Evolutionary conservation across 2,329 filamentous ascomycete species (phyloP), one percentile per base, ranked within the genome.

Genomic region (Nemania sp.): DNA sequence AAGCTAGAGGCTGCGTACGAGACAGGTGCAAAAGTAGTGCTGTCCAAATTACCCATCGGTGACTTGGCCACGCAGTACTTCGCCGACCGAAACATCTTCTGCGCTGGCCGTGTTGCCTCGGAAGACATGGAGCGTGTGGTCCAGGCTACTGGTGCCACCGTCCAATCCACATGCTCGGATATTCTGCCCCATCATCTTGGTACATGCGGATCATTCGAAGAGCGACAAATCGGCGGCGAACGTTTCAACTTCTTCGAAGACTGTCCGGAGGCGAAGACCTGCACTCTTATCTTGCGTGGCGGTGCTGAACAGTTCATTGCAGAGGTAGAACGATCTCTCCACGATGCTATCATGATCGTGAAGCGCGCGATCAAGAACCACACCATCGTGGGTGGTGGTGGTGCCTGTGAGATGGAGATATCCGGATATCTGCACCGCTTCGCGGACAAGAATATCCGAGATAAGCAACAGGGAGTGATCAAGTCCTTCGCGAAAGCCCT

Each of bases 331-430:
- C 91, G 95, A 66, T 97, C 92, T 74, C 85, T 99, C 68, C 95
- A 99, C 82, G 95, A 99, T 73, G 95, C 95, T 70, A 98, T 99
- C 79, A 99, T 99, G 95, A 97, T 99, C 72, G 95, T 99, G 74
- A 98, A 98, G 87, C 92, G 96, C 64, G 92, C 95, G 29, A 92
- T 98, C 78, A 92, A 91, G 81, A 96, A 98, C 83, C 89, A 89
- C 73, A 90, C 87, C 74, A 97, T 99, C 67, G 95, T 99, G 25
- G 95, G 93, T 47, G 95, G 95, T 71, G 95, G 95, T 70, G 95
- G 95, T 75, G 94, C 95, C 17, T 88, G 84, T 71, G 95, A 99
- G 83, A 98, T 99, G 94, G 95, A 98, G 77, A 78, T 98, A 54
- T 97, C 93, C 6, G 90, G 92, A 40, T 96, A 97, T 79, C 86